Base-by-base conservation (phyloP, 768 basidiomycete genomes). In the Hemileccinum rubropunctum region DNA sequence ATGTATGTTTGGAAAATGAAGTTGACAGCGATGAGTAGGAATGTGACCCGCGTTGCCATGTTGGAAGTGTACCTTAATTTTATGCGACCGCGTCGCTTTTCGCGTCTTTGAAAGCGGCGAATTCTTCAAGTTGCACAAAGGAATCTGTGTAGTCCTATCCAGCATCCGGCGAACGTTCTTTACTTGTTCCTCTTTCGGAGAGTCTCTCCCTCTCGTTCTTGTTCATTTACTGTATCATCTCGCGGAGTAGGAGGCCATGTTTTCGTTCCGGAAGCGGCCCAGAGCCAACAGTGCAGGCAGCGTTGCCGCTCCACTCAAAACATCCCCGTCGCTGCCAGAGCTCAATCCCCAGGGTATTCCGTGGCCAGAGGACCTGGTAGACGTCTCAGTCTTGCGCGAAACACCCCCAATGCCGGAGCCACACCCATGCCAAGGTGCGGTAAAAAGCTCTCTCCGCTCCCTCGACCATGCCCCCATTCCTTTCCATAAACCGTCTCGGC, bases 361-460 rank as follows among this genome's bases (percentile, higher is more conserved):
- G 49, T 93, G 91, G 91, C 91, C 91, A 20, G 86, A 85, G 69
- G 78, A 84, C 68, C 78, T 93, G 32, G 83, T 93, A 36, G 87
- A 92, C 62, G 74, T 86, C 52, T 74, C 78, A 35, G 79, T 82
- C 51, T 78, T 88, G 51, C 79, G 81, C 45, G 73, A 81, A 60
- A 68, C 73, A 5, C 53, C 59, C 34, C 42, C 59, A 34, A 11
- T 42, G 47, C 52, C 64, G 65, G 50, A 66, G 68, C 60, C 70
- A 71, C 44, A 60, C 55, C 67, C 64, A 66, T 62, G 71, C 65
- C 77, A 82, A 79, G 86, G 84, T 82, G 84, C 86, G 75, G 73
- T 77, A 56, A 84, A 80, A 76, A 79, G 77, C 63, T 84, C 83
- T 68, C 77, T 88, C 64, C 74, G 78, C 61, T 74, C 75, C 51